Evolutionary conservation across 2,329 filamentous ascomycete species (phyloP).

Genomic region (Hypoxylon sp.): DNA sequence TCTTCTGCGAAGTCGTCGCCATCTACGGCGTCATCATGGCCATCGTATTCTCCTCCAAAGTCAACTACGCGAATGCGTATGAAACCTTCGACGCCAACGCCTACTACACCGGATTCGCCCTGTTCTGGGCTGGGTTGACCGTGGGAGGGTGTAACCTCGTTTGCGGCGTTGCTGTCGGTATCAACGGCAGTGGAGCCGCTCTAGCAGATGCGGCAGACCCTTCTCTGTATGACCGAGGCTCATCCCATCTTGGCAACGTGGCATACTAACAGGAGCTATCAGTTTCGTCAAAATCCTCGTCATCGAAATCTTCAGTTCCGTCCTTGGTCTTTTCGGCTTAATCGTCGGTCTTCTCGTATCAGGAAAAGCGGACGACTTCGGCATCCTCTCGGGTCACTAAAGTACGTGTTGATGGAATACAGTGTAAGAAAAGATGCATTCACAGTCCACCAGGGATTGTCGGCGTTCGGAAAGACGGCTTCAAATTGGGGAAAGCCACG

Average conservation of each 20-base stretch:
- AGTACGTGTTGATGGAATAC: constrained; percentile 15
- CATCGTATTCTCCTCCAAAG: constrained; percentile 95
- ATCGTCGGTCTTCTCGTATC: constrained; percentile 93
- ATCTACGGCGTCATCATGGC: constrained; percentile 99
- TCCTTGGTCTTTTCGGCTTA: constrained; percentile 93
- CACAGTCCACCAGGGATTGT: constrained; percentile 42
- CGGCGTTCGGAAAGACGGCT: constrained; percentile 46
- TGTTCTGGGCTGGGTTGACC: constrained; percentile 96
- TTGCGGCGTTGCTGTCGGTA: constrained; percentile 95
- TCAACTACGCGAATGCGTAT: constrained; percentile 74
- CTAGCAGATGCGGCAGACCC: constrained; percentile 95
- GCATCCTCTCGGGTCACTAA: constrained; percentile 48
- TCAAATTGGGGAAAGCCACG: constrained; percentile 36
- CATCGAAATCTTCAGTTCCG: constrained; percentile 99
- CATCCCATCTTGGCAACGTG: constrained; percentile 9
- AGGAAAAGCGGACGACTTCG: constrained; percentile 83
- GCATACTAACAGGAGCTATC: constrained; percentile 12
- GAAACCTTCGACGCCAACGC: constrained; percentile 79
- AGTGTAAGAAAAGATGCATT: constrained; percentile 45
- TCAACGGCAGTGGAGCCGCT: constrained; percentile 97
- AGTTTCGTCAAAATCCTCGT: constrained; percentile 99
- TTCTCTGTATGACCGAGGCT: constrained; percentile 74
- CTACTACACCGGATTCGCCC: constrained; percentile 93
- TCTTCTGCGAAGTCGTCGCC: constrained; percentile 99
- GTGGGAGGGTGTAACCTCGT: constrained; percentile 96